A percentile compares a stretch with the other conserved stretches of the same genome.
Conservation (phyloP, 805 yeast genomes). For the Myxozyma kluyveri region DNA sequence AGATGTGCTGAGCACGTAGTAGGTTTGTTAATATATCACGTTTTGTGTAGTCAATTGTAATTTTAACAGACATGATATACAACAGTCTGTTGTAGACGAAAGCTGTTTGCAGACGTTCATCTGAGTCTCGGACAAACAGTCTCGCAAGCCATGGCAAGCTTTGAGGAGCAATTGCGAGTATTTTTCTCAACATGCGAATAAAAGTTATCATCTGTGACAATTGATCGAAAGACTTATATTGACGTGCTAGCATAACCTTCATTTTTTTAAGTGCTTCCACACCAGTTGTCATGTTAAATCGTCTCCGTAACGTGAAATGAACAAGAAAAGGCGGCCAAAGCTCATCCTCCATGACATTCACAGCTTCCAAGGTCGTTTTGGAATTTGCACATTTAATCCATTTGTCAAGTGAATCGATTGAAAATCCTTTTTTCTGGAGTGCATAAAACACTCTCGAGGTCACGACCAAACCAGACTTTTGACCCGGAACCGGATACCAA, state of each 20-base stretch:
- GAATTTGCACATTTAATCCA: constrained; percentile 19
- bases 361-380: constrained; percentile 5
- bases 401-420: constrained; percentile 7
- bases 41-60: constrained; percentile 2
- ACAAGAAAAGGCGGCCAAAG: constrained; percentile 22
- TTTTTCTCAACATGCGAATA: constrained; percentile 4
- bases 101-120: constrained; percentile 5
- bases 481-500: background rate
- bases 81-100: constrained; percentile 13
- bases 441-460: background rate
- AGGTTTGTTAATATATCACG: background rate
- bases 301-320: constrained; percentile 7
- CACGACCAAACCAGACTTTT: constrained; percentile 1
- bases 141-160: constrained; percentile 5
- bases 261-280: too few species aligned
- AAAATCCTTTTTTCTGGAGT: constrained; percentile 1
- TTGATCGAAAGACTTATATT: constrained; percentile 2
- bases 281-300: background rate
- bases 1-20: constrained; percentile 7
- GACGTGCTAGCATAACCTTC: constrained; percentile 2
- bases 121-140: constrained; percentile 9
- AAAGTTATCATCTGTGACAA: constrained; percentile 12
- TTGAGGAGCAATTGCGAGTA: constrained; percentile 1
- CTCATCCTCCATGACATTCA: constrained; percentile 1
- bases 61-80: constrained; percentile 6